Base-by-base conservation (phyloP, 345 rosid species). In the Acer negundo region DNA sequence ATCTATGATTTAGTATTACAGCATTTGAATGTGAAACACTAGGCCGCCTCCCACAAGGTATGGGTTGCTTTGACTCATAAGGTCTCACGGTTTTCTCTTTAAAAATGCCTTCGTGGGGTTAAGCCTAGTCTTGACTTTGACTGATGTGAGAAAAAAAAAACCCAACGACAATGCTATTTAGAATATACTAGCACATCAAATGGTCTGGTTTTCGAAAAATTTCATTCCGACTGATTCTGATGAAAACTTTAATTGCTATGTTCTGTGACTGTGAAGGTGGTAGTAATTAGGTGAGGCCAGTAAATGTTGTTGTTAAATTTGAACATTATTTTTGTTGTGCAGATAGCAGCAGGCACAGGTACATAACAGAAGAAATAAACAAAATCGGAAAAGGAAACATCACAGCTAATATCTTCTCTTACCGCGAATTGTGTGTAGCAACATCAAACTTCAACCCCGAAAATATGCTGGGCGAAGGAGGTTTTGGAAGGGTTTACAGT, bases 401-500 rank as follows among this genome's bases (percentile, higher is more conserved):
- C 62, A 74, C 87, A 65, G 89, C 95, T 16, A 81, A 87, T 24
- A 84, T 87, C 75, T 89, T 92, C 75, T 79, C 92, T 35, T 93
- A 82, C 80, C 77, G 85, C 7, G 97, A 95, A 74, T 86, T 95
- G 10, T 84, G 84, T 47, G 78, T 35, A 1, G 97, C 97, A 24
- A 93, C 99, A 19, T 75, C 84, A 11, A 91, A 90, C 84, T 95
- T 95, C 84, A 77, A 84, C 77, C 91, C 85, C 1, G 90, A 88
- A 0, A 82, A 87, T 82, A 86, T 88, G 67, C 86, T 95, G 2
- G 99, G 99, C 7, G 98, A 95, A 89, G 99, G 99, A 2, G 99
- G 99, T 22, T 95, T 93, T 59, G 99, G 99, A 42, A 95, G 94
- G 88, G 98, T 93, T 20, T 95, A 93, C 82, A 91, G 85, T 82